These are phyloP conservation scores for Tricholoma terreum DNA, from an alignment of 768 basidiomycete species.

Conservation along the genomic window DNA sequence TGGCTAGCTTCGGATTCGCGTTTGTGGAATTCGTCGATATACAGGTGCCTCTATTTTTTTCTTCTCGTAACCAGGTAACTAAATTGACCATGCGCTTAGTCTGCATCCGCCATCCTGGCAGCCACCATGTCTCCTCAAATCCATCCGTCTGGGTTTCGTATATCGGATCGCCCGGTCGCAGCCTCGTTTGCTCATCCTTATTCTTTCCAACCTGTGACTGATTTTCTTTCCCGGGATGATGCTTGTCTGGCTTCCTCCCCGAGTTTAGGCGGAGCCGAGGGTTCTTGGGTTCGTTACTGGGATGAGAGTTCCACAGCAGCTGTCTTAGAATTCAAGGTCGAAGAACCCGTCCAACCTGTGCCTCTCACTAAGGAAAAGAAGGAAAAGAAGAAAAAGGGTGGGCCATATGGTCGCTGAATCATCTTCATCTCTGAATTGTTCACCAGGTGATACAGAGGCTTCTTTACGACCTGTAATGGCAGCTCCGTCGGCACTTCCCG, in stretches of 20 bases:
- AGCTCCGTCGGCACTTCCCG: constrained; percentile 65
- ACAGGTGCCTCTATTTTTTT: constrained; percentile 62
- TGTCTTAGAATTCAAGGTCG: constrained; percentile 76
- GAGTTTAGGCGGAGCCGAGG: constrained; percentile 69
- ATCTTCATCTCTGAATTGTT: neutral
- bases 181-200: constrained; percentile 91
- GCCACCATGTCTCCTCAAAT: constrained; percentile 83
- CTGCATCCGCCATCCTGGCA: constrained; percentile 77
- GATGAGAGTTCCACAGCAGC: constrained; percentile 80
- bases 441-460: constrained; percentile 27
- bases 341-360: constrained; percentile 44
- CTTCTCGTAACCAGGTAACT: neutral
- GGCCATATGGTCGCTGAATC: constrained; percentile 23
- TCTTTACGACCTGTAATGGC: constrained; percentile 30
- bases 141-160: constrained; percentile 92
- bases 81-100: constrained; percentile 41
- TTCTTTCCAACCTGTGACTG: constrained; percentile 81
- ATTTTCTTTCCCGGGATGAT: constrained; percentile 74
- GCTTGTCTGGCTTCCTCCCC: constrained; percentile 66
- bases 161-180: constrained; percentile 85
- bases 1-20: constrained; percentile 89
- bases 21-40: constrained; percentile 91
- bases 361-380: constrained; percentile 41
- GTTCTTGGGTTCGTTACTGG: constrained; percentile 85
- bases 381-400: constrained; percentile 66